A percentile compares a stretch with the other conserved stretches of the same genome.
phyloP scores from a whole-genome alignment of 2,329 filamentous ascomycete genomes.

The Sphaerulina populicola region DNA sequence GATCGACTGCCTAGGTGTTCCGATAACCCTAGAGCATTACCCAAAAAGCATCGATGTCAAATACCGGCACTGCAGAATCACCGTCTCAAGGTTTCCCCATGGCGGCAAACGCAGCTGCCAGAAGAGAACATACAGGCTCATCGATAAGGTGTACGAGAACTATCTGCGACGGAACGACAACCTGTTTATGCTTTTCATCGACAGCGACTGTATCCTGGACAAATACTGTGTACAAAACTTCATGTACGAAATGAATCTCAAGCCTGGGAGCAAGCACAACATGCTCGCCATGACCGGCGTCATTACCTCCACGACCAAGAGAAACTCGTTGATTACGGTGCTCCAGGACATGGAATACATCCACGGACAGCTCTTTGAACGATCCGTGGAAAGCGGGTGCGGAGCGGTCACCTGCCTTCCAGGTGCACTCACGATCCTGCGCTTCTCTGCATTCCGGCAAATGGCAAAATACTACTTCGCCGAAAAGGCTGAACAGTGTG shows the following conservation, averaged over 20 bases:
- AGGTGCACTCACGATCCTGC: slow-evolving; percentile 87
- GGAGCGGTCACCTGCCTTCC: slow-evolving; percentile 91
- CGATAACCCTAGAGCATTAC: slow-evolving; percentile 65
- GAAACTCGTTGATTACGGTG: slow-evolving; percentile 79
- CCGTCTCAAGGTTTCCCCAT: slow-evolving; percentile 83
- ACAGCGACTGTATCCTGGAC: slow-evolving; percentile 93
- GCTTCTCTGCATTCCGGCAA: slow-evolving; percentile 88
- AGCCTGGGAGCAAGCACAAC: slow-evolving; percentile 79
- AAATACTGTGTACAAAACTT: slow-evolving; percentile 90
- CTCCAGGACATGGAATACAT: slow-evolving; percentile 98
- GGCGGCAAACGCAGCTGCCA: slow-evolving; percentile 92
- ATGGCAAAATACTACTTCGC: slow-evolving; percentile 99
- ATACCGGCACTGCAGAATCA: slow-evolving; percentile 75
- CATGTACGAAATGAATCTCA: slow-evolving; percentile 97
- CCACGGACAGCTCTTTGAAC: slow-evolving; percentile 91
- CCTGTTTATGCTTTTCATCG: slow-evolving; percentile 91
- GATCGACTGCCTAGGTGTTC: slow-evolving; percentile 74
- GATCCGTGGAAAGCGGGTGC: slow-evolving; percentile 88
- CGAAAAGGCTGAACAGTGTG: slow-evolving; percentile 89
- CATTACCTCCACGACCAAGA: slow-evolving; percentile 87
- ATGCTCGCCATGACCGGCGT: slow-evolving; percentile 98
- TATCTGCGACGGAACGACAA: slow-evolving; percentile 85
- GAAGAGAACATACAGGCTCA: slow-evolving; percentile 84
- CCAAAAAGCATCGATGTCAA: slow-evolving; percentile 84
- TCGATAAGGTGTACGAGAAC: slow-evolving; percentile 82